Evolutionary conservation across 345 rosid species (phyloP), one percentile per base, ranked within the genome.

Genomic region (Isatis tinctoria): DNA sequence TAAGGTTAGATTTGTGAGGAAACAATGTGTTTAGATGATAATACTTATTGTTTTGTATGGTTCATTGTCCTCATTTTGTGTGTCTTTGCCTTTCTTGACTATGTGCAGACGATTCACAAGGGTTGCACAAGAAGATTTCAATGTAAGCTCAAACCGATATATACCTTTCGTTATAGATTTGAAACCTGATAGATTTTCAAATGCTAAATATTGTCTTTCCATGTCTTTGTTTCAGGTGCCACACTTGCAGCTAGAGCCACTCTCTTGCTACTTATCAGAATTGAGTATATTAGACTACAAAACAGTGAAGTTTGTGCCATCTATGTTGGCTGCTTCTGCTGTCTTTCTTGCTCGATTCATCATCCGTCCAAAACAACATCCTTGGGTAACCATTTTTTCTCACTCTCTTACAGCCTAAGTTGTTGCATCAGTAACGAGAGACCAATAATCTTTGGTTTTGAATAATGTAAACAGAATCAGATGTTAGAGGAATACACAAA

Each of bases 301-400:
- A 32, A 79, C 89, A 64, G 80, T 91, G 32, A 86, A 86, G 70
- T 88, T 85, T 65, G 67, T 94, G 65, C 97, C 97, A 5, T 94
- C 98, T 44, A 1, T 85, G 75, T 81, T 91, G 62, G 96, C 97
- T 76, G 87, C 92, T 22, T 84, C 93, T 9, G 93, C 86, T 45
- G 82, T 87, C 2, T 94, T 90, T 73, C 88, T 94, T 5, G 78
- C 88, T 35, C 81, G 96, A 26, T 93, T 82, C 74, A 86, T 89
- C 16, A 48, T 74, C 27, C 70, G 60, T 17, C 91, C 97, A 3
- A 83, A 78, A 77, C 69, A 52, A 33, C 78, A 84, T 80, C 96
- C 96, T 26, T 94, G 97, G 98, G 97, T 94, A 80, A 74, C 89
- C 47, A 58, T 37, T 30, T 16, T 22, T 18, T 32, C 35, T 16